Percentiles rank a stretch among this genome's conserved stretches.
phyloP scores from a whole-genome alignment of 31 red algal genomes.

The Asparagopsis taxiformis region DNA sequence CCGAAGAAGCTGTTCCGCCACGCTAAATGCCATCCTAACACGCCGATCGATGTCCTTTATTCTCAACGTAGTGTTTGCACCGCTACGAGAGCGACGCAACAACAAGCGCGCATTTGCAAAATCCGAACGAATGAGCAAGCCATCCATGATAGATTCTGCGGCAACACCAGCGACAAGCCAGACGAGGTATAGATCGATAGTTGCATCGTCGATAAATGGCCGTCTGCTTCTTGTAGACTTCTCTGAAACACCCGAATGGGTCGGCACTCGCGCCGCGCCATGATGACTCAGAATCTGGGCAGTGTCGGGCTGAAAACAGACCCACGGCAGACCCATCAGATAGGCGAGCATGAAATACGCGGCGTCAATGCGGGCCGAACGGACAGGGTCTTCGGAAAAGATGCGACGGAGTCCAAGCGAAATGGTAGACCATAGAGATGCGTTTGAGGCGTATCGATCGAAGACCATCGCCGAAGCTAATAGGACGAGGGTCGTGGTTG shows the following conservation, averaged over 20 bases:
- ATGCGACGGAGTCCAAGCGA: conserved; percentile 42
- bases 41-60: not conserved
- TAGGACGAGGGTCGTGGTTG: conserved; percentile 22
- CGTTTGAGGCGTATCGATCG: conserved; percentile 30
- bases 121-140: conserved; percentile 58
- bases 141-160: conserved; percentile 55
- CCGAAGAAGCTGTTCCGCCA: conserved; percentile 1
- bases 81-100: conserved; percentile 7
- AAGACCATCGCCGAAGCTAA: conserved; percentile 8
- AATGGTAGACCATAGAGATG: conserved; percentile 24
- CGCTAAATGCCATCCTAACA: not conserved
- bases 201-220: too few relatives aligned
- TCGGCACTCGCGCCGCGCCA: not conserved
- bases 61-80: not conserved
- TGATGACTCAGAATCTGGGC: too few relatives aligned
- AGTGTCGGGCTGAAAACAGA: conserved; percentile 72
- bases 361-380: conserved; percentile 51
- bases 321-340: conserved; percentile 64
- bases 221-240: too few relatives aligned
- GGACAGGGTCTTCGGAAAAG: conserved; percentile 69
- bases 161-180: conserved; percentile 67
- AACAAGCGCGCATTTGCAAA: conserved; percentile 19
- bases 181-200: conserved; percentile 54
- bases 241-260: conserved; percentile 1
- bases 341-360: conserved; percentile 64